Evolutionary conservation across 164 flowering plant species (phyloP).

Genomic region (Umbellularia californica): DNA sequence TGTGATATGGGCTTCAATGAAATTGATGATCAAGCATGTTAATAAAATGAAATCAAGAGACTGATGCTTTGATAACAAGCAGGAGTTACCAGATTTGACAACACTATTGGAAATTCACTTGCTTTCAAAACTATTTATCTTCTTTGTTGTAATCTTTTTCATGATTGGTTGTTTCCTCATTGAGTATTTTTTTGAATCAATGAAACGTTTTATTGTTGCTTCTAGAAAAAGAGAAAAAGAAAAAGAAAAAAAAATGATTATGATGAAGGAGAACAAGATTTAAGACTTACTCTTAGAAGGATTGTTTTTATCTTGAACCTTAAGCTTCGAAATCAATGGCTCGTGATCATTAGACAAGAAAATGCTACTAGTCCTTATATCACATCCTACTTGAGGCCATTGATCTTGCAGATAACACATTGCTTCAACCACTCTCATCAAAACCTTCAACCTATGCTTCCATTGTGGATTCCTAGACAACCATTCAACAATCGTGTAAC

Average conservation of each 20-base stretch:
- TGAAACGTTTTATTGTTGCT: no score
- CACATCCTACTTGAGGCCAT: slow-evolving; percentile 55
- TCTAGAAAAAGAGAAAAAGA: no score
- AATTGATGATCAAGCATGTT: no score
- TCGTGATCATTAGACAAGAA: slow-evolving; percentile 31
- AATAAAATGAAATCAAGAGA: no score
- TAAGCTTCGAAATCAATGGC: slow-evolving; percentile 49
- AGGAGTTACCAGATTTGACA: no score
- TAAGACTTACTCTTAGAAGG: slow-evolving; percentile 17
- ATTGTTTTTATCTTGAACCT: slow-evolving; percentile 28
- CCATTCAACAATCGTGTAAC: slow-evolving; percentile 42
- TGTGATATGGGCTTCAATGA: no score
- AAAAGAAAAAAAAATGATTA: no score
- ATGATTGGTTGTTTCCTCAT: no score
- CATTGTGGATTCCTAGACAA: slow-evolving; percentile 40
- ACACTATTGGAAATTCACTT: no score
- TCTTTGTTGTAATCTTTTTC: neutral
- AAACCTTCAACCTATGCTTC: slow-evolving; percentile 43
- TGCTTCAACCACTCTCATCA: slow-evolving; percentile 37
- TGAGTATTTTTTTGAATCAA: no score
- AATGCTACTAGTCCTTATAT: slow-evolving; percentile 37
- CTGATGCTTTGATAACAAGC: no score
- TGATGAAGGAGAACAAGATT: neutral
- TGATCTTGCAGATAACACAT: slow-evolving; percentile 45
- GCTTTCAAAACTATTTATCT: no score